These are phyloP conservation scores for Pseudomassariella vexata DNA, from an alignment of 2,329 filamentous ascomycete genomes.

Conservation along the genomic window DNA sequence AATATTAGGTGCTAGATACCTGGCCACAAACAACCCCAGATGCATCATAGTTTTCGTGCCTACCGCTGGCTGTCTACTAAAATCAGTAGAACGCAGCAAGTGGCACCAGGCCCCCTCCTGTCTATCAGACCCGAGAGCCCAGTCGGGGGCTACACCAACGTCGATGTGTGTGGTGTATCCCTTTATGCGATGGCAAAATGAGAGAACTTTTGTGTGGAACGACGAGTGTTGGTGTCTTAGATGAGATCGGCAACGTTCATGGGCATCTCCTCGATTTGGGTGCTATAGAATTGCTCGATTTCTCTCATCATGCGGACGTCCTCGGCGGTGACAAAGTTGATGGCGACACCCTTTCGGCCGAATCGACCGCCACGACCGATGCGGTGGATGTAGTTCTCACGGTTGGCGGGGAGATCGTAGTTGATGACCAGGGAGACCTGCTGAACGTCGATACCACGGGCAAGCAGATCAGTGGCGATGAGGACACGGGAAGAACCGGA, in stretches of 20 bases:
- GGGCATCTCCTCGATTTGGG: slow-evolving; percentile 99
- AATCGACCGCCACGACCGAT: slow-evolving; percentile 99
- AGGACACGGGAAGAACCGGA: slow-evolving; percentile 97
- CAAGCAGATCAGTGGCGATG: slow-evolving; percentile 95
- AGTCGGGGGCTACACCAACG: slow-evolving; percentile 14
- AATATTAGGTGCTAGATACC: slow-evolving; percentile 24
- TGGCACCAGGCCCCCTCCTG: slow-evolving; percentile 12
- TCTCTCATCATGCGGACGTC: slow-evolving; percentile 99
- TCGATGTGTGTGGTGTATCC: slow-evolving; percentile 16
- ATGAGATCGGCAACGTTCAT: slow-evolving; percentile 83
- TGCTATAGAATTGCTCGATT: slow-evolving; percentile 99
- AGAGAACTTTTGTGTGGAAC: slow-evolving; percentile 13
- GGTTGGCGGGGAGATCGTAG: slow-evolving; percentile 98
- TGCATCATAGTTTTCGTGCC: slow-evolving; percentile 24
- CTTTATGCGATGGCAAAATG: slow-evolving; percentile 15
- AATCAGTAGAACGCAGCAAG: slow-evolving; percentile 12
- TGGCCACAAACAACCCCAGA: slow-evolving; percentile 23
- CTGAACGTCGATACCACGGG: slow-evolving; percentile 99
- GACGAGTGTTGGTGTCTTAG: slow-evolving; percentile 34
- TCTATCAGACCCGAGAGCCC: slow-evolving; percentile 21
- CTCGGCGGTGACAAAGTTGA: slow-evolving; percentile 99
- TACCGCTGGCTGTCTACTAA: slow-evolving; percentile 13
- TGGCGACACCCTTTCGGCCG: slow-evolving; percentile 99
- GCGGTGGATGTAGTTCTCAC: slow-evolving; percentile 99
- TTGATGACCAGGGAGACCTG: slow-evolving; percentile 99